A percentile compares a stretch with the other conserved stretches of the same genome.
phyloP scores from a whole-genome alignment of 2,329 filamentous ascomycete species.

The Teratosphaeria viscida region DNA sequence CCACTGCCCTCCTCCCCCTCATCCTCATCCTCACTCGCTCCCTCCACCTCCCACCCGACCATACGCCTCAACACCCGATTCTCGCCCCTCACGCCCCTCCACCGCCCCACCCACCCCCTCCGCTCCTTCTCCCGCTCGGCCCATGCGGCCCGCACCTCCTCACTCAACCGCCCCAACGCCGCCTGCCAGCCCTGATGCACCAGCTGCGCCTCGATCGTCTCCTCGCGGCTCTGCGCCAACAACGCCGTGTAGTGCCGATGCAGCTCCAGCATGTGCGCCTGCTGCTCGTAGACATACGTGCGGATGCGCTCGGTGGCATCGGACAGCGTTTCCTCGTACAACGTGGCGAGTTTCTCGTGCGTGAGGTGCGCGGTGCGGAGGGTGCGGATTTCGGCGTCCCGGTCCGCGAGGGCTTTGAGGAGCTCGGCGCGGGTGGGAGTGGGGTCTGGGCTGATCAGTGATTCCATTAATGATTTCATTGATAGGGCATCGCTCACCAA shows the following conservation, averaged over 20 bases:
- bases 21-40: conserved; percentile 31
- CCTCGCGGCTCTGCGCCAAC: conserved; percentile 33
- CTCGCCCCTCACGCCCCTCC: conserved; percentile 37
- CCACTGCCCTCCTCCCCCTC: conserved; percentile 14
- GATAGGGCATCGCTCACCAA: background rate
- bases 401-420: conserved; percentile 15
- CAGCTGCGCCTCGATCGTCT: conserved; percentile 36
- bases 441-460: background rate
- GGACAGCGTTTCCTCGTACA: conserved; percentile 32
- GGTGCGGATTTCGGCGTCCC: conserved; percentile 17
- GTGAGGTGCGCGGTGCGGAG: conserved; percentile 18
- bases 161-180: conserved; percentile 32
- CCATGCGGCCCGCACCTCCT: conserved; percentile 31
- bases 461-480: too few relatives aligned
- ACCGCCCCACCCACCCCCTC: conserved; percentile 27
- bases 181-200: conserved; percentile 42
- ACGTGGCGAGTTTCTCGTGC: conserved; percentile 17
- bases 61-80: conserved; percentile 36
- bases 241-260: conserved; percentile 40
- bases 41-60: conserved; percentile 32
- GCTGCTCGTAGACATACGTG: conserved; percentile 30
- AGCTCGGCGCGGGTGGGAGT: conserved; percentile 20
- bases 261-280: conserved; percentile 32
- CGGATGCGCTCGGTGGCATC: conserved; percentile 23
- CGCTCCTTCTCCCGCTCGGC: conserved; percentile 28